A percentile compares a stretch with the other conserved stretches of the same genome.
phyloP scores from a whole-genome alignment of 73 alveolate species.

The Paramecium tetraurelia region DNA sequence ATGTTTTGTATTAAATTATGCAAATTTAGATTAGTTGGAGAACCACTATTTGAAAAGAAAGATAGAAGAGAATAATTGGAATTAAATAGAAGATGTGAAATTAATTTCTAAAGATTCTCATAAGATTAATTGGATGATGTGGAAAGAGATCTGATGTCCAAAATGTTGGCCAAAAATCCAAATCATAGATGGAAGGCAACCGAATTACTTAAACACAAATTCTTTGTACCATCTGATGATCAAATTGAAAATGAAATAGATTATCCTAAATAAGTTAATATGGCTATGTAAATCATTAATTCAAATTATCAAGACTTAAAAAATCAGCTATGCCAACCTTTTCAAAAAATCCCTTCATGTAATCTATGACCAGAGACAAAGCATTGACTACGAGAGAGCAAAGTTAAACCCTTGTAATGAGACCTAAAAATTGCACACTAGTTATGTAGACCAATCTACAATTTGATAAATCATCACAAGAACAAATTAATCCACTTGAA shows the following conservation, averaged over 20 bases:
- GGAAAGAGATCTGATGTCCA: not conserved
- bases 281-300: not conserved
- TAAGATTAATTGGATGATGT: not conserved
- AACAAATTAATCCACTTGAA: not conserved
- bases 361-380: not conserved
- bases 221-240: conserved; percentile 1
- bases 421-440: conserved; percentile 16
- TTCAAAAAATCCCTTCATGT: conserved; percentile 11
- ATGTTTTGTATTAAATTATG: conserved; percentile 14
- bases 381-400: not conserved
- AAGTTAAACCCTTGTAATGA: not conserved
- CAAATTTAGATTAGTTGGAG: conserved; percentile 28
- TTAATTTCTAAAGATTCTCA: not conserved
- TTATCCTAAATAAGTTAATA: not conserved
- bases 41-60: conserved; percentile 38
- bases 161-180: conserved; percentile 38
- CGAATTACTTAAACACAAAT: conserved; percentile 3
- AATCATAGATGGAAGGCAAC: conserved; percentile 20
- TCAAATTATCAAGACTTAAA: not conserved
- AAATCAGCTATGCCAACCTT: conserved; percentile 29
- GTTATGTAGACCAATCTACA: not conserved
- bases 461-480: conserved; percentile 23
- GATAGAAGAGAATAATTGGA: conserved; percentile 31
- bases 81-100: conserved; percentile 30
- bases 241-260: conserved; percentile 27